These are phyloP conservation scores for Melaleuca alternifolia DNA, from an alignment of 345 rosid genomes.

Conservation along the genomic window DNA sequence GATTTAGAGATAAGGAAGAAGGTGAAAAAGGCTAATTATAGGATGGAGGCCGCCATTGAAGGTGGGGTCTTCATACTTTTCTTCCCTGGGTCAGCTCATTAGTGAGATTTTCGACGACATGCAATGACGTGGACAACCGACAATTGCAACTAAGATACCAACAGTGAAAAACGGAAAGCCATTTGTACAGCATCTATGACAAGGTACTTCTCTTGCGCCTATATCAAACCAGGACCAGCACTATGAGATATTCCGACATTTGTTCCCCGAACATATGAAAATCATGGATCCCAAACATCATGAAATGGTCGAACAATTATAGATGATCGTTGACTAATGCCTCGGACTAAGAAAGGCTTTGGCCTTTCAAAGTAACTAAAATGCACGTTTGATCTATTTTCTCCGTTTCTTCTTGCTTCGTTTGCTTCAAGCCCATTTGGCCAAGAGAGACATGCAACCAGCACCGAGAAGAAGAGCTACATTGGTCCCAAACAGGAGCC, in stretches of 20 bases:
- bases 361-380: background rate
- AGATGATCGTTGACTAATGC: background rate
- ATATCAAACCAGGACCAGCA: background rate
- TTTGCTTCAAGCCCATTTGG: conserved; percentile 44
- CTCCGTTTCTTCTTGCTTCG: background rate
- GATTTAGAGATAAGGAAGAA: conserved; percentile 7
- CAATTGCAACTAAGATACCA: background rate
- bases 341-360: background rate
- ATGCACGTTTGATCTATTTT: background rate
- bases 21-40: background rate
- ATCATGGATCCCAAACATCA: background rate
- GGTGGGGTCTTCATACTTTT: background rate
- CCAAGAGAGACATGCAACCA: conserved; percentile 48
- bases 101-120: background rate
- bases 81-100: background rate
- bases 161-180: background rate
- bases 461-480: conserved; percentile 39
- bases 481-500: conserved; percentile 25
- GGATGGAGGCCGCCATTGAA: too few species aligned
- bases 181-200: background rate
- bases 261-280: background rate
- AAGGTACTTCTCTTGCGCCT: background rate
- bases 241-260: background rate
- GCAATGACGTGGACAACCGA: background rate
- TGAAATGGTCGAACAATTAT: background rate